These are phyloP conservation scores for Tephrocybe sp. DNA, from an alignment of 768 basidiomycete genomes.

Conservation along the genomic window DNA sequence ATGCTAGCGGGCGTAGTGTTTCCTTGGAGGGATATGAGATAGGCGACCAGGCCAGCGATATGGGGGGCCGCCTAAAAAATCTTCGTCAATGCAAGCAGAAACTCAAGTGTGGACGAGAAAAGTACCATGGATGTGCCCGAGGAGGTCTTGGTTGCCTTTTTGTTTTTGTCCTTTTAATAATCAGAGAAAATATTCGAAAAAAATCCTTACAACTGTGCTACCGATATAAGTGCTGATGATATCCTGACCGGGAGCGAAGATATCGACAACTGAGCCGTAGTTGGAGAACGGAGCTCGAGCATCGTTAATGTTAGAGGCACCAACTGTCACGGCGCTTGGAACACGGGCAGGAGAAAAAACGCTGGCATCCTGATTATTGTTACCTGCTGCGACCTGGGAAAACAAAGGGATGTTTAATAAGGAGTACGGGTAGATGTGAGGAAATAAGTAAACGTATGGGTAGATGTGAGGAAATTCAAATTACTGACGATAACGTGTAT, in stretches of 20 bases:
- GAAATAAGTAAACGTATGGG: no score
- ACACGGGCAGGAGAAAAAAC: not conserved
- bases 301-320: not conserved
- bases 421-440: no score
- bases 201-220: not conserved
- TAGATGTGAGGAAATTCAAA: no score
- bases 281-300: not conserved
- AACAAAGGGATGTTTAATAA: not conserved
- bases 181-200: not conserved
- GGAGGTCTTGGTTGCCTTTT: not conserved
- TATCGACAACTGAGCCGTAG: not conserved
- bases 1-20: slow-evolving; percentile 3
- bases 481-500: not conserved
- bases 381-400: not conserved
- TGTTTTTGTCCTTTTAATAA: not conserved
- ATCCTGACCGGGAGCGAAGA: not conserved
- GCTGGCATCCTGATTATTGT: not conserved
- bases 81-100: not conserved
- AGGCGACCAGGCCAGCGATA: slow-evolving; percentile 12
- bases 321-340: not conserved
- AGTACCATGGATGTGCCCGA: not conserved
- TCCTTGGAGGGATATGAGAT: slow-evolving; percentile 6
- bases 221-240: not conserved
- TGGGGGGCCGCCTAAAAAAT: slow-evolving; percentile 12
- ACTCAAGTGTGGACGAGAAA: not conserved